Base-by-base conservation (phyloP, 148 eudicot genomes). In the Vaccinium myrtillus region DNA sequence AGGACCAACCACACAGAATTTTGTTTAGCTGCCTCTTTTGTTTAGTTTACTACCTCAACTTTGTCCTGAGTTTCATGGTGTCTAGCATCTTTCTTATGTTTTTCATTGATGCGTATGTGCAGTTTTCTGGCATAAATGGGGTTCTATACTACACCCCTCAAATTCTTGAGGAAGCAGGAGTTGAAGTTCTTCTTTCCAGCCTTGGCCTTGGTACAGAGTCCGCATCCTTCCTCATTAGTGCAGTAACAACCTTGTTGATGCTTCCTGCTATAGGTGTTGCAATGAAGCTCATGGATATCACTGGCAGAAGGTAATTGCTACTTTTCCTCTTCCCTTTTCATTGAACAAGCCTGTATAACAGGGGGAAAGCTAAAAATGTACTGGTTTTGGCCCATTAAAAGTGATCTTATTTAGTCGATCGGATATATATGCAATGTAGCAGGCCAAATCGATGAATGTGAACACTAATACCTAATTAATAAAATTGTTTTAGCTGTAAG, bases 101-200 rank as follows among this genome's bases (percentile, higher is more conserved):
- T 73, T 9, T 19, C 61, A 46, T 83, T 59, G 58, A 27, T 65
- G 3, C 55, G 78, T 81, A 23, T 61, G 11, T 87, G 88, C 95
- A 94, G 97, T 90, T 94, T 82, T 87, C 97, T 85, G 97, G 97
- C 77, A 94, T 94, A 25, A 94, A 90, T 63, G 97, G 97, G 73
- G 92, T 94, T 59, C 79, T 94, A 74, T 94, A 94, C 87, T 94
- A 94, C 85, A 94, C 97, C 14, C 97, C 97, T 48, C 94, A 91
- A 89, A 94, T 94, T 81, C 91, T 94, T 12, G 92, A 94, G 81
- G 87, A 94, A 67, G 97, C 97, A 16, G 97, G 97, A 43, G 97
- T 94, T 13, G 92, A 85, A 86, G 94, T 92, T 83, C 95, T 94
- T 80, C 92, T 92, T 6, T 78, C 90, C 8, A 77, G 84, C 84